Base-by-base conservation (phyloP, 148 eudicot genomes). In the Diospyros kaki region DNA sequence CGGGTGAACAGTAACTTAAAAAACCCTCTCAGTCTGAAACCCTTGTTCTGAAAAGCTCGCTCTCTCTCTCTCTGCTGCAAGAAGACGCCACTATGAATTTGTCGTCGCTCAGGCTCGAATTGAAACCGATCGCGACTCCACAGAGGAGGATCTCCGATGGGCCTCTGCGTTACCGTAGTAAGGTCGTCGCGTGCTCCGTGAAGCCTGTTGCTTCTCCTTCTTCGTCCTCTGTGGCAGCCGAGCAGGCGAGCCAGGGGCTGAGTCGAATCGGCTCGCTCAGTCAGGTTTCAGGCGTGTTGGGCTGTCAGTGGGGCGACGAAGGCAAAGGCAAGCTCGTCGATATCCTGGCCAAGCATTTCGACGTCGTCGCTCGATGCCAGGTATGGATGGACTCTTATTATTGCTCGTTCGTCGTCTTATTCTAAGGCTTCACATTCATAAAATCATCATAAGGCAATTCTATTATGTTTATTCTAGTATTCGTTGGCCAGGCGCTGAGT, bases 331-430 rank as follows among this genome's bases (percentile, higher is more conserved):
- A 92, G 69, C 96, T 95, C 43, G 96, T 95, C 38, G 98, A 95
- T 80, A 87, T 95, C 52, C 63, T 90, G 70, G 97, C 93, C 14
- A 71, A 83, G 67, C 94, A 92, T 58, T 95, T 92, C 60, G 96
- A 95, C 64, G 79, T 95, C 42, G 97, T 95, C 53, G 98, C 98
- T 55, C 96, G 98, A 59, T 95, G 98, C 81, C 98, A 95, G 93
- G 98, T 92, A 44, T 15, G 5, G 13, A 5, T 74, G 52, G 52
- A 8, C 52, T 4, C 52, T 48, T 28, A 28, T 28, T 28, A 28
- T 28, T 28, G 28, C 28, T 28, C 28, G 28, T 28, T 28, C 28
- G 0, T 28, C 28, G 28, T 28, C 28, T 28, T 28, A 28, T 28
- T 28, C 28, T 28, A 28, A 28, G 28, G 28, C 28, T 28, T 28